phyloP scores from a whole-genome alignment of 345 rosid genomes.

The Hypericum androsaemum region DNA sequence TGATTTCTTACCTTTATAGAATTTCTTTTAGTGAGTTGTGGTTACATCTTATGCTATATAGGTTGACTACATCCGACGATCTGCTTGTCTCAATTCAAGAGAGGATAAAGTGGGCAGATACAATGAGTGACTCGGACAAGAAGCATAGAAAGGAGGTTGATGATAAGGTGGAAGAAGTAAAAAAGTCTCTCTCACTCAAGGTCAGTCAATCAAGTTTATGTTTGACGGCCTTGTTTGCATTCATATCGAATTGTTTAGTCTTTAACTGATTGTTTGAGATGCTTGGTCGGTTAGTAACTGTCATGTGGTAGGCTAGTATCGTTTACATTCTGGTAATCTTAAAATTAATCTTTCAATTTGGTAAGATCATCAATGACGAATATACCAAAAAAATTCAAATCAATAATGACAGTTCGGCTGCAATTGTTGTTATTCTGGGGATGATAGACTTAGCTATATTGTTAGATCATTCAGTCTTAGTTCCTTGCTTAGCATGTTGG shows the following conservation, averaged over 20 bases:
- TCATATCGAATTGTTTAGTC: too few relatives aligned
- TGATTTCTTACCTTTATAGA: background rate
- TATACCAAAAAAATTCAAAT: too few relatives aligned
- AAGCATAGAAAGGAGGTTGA: slow-evolving; percentile 74
- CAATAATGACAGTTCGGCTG: too few relatives aligned
- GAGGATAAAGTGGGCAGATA: slow-evolving; percentile 97
- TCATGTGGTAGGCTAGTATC: too few relatives aligned
- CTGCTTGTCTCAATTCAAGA: slow-evolving; percentile 83
- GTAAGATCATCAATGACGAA: too few relatives aligned
- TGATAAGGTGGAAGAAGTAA: slow-evolving; percentile 72
- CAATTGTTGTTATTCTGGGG: background rate
- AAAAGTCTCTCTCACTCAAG: slow-evolving; percentile 77
- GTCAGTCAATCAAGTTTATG: slow-evolving; percentile 54
- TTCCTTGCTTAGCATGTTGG: slow-evolving; percentile 34
- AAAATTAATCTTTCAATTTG: too few relatives aligned
- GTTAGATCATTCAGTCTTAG: slow-evolving; percentile 8
- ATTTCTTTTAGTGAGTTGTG: background rate
- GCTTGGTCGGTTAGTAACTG: too few relatives aligned
- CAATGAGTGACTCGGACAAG: slow-evolving; percentile 80
- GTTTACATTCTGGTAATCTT: too few relatives aligned
- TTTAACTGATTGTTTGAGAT: too few relatives aligned
- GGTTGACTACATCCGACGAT: slow-evolving; percentile 83
- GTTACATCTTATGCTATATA: slow-evolving; percentile 14
- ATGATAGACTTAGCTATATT: background rate
- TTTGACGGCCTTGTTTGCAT: background rate